These are phyloP conservation scores for Backusella sp. DNA, from an alignment of 192 early-diverging fungal species.

Conservation along the genomic window DNA sequence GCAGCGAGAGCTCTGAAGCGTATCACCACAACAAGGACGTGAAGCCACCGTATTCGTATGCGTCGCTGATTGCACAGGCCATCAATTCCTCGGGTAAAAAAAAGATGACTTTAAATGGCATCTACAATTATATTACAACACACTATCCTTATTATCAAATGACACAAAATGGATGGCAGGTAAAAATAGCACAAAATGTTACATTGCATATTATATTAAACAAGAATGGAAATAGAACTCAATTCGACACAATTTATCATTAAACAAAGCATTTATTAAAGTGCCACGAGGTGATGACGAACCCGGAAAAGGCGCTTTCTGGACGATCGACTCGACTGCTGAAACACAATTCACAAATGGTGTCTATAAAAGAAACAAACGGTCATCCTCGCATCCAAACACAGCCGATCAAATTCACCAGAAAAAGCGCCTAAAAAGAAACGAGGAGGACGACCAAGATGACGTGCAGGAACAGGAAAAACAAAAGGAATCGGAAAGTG, in stretches of 20 bases:
- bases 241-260: slow-evolving; percentile 93
- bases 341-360: slow-evolving; percentile 74
- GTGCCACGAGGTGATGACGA: slow-evolving; percentile 82
- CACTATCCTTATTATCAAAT: slow-evolving; percentile 88
- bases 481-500: neutral
- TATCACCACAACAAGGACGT: slow-evolving; percentile 38
- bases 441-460: neutral
- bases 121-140: slow-evolving; percentile 81
- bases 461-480: neutral
- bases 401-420: neutral
- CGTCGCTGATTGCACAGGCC: slow-evolving; percentile 86
- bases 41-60: slow-evolving; percentile 89
- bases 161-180: slow-evolving; percentile 90
- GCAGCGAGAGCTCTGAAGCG: slow-evolving; percentile 22
- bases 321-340: slow-evolving; percentile 80
- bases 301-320: slow-evolving; percentile 93
- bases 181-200: slow-evolving; percentile 28
- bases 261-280: slow-evolving; percentile 92
- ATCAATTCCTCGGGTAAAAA: slow-evolving; percentile 72
- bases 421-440: neutral
- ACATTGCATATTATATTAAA: neutral
- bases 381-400: neutral
- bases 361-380: slow-evolving; percentile 32
- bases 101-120: slow-evolving; percentile 83
- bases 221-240: slow-evolving; percentile 67